These are phyloP conservation scores for Fragaria iinumae DNA, from an alignment of 306 rosid genomes.

Conservation along the genomic window DNA sequence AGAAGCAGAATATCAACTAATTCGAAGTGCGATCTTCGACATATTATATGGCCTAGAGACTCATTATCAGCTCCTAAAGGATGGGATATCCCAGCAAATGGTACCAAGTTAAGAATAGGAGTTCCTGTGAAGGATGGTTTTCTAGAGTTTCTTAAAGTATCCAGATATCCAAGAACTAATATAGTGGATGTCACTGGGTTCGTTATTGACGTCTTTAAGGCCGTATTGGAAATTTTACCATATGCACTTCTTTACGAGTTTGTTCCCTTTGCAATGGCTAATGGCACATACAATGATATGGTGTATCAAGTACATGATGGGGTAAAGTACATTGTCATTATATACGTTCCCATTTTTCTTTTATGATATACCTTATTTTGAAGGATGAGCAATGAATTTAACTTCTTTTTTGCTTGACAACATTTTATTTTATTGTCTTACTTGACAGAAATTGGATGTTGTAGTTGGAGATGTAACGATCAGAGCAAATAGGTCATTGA, in stretches of 20 bases:
- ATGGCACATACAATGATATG: neutral
- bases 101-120: slow-evolving; percentile 31
- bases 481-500: slow-evolving; percentile 32
- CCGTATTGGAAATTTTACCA: slow-evolving; percentile 14
- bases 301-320: neutral
- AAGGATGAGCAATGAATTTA: neutral
- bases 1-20: neutral
- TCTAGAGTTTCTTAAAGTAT: slow-evolving; percentile 29
- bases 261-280: neutral
- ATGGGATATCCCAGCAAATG: slow-evolving; percentile 33
- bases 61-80: slow-evolving; percentile 33
- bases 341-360: neutral
- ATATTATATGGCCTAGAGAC: slow-evolving; percentile 44
- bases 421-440: neutral
- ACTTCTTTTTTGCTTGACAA: too few species aligned
- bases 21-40: slow-evolving; percentile 16
- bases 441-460: slow-evolving; percentile 40
- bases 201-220: slow-evolving; percentile 43
- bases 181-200: slow-evolving; percentile 29
- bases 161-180: slow-evolving; percentile 3
- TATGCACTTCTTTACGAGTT: neutral
- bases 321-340: neutral
- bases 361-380: neutral
- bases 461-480: slow-evolving; percentile 31
- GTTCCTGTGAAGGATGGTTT: slow-evolving; percentile 36